Conservation (phyloP, 2,329 filamentous ascomycete species). For the Pestalotiopsis sp. region DNA sequence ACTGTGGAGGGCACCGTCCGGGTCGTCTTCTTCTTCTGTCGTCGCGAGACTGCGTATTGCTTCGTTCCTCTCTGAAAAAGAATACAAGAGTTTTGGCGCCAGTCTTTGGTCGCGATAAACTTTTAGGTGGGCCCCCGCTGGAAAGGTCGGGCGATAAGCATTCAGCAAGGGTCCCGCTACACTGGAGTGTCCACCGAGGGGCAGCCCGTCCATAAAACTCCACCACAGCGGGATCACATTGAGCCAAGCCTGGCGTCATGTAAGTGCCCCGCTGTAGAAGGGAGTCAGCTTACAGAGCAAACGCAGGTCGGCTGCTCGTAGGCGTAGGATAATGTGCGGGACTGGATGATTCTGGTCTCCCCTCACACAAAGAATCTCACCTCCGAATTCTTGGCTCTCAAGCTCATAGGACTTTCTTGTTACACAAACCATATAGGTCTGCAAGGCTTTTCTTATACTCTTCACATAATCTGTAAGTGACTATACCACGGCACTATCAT, state of each 20-base stretch:
- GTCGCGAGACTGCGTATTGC: neutral
- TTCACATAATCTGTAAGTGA: too few species aligned
- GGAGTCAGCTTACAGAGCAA: neutral
- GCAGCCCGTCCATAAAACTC: neutral
- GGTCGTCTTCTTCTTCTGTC: slow-evolving; percentile 69
- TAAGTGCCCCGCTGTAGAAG: neutral
- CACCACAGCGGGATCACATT: neutral
- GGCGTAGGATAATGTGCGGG: neutral
- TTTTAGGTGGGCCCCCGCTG: slow-evolving; percentile 4
- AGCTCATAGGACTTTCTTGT: neutral
- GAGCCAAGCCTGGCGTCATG: neutral
- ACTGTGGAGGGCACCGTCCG: slow-evolving; percentile 76
- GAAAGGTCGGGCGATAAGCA: neutral
- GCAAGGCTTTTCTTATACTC: too few species aligned
- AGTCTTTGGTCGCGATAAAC: neutral
- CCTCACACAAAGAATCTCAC: neutral
- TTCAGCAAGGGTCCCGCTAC: neutral
- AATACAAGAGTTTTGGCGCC: neutral
- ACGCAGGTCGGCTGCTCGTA: neutral
- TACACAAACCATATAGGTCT: neutral
- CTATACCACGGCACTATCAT: too few species aligned
- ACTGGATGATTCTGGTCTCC: neutral
- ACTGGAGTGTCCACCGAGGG: neutral
- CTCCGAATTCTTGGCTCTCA: neutral
- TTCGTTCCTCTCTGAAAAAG: neutral